Base-by-base conservation (phyloP, 108 stramenopile species). In the Fragilaria radians region DNA sequence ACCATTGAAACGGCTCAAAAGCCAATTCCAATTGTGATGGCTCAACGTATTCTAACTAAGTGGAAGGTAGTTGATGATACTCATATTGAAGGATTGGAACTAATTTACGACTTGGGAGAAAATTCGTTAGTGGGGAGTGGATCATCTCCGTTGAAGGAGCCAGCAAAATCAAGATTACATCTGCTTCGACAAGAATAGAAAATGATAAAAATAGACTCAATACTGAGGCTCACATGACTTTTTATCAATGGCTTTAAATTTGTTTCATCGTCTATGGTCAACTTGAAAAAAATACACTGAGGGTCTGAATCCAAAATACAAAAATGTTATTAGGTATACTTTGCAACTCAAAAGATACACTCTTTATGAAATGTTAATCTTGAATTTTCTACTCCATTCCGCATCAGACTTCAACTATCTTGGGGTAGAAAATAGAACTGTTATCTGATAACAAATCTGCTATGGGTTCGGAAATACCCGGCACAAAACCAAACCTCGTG, bases 401-500 rank as follows among this genome's bases (percentile, higher is more conserved):
- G 7, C 50, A 51, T 60, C 74, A 85, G 18, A 87, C 71, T 56
- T 72, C 69, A 24, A 68, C 74, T 32, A 59, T 66, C 69, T 81
- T 66, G 1, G 85, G 76, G 52, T 79, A 85, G 32, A 89, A 89
- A 29, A 89, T 66, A 0, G 73, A 64, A 58, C 80, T 83, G 65
- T 70, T 74, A 47, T 81, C 70, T 36, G 59, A 30, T 9, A 89
- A 32, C 56, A 89, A 52, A 56, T 89, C 67, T 28, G 56, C 63
- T 19, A 89, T 78, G 2, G 76, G 72, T 47, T 73, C 74, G 32
- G 46, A 54, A n/a, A 83, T 77, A 2, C 85, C 85, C 0, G 88
- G 88, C 19, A 86, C 76, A 59, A 89, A 89, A 1, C 88, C 88
- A 76, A 80, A 89, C 28, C 81, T 60, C 0, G 82, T 86, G 50